Evolutionary conservation across 371 early-diverging fungal species (phyloP).

Genomic region (Choanephora cucurbitarum): DNA sequence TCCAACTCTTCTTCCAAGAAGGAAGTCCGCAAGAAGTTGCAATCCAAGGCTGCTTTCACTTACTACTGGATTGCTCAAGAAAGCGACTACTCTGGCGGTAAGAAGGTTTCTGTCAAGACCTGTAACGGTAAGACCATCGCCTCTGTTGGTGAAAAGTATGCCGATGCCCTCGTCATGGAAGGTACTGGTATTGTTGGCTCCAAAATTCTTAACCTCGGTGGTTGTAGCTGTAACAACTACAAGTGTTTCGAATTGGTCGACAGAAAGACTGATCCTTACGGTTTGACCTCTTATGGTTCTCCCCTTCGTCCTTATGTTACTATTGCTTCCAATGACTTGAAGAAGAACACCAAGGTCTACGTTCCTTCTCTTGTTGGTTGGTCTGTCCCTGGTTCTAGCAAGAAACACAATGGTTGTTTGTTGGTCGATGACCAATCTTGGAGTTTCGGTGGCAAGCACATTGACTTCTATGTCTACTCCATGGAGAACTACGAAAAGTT

Average conservation of each 20-base stretch:
- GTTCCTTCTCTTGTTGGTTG: conserved; percentile 51
- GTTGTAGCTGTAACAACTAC: conserved; percentile 46
- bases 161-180: conserved; percentile 54
- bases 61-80: conserved; percentile 55
- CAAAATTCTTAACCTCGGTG: conserved; percentile 54
- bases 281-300: conserved; percentile 47
- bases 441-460: conserved; percentile 48
- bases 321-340: conserved; percentile 46
- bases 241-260: conserved; percentile 48
- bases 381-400: conserved; percentile 42
- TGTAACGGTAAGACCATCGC: conserved; percentile 47
- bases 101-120: conserved; percentile 43
- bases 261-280: conserved; percentile 44
- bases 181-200: conserved; percentile 51
- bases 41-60: conserved; percentile 41
- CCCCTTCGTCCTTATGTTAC: conserved; percentile 49
- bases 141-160: conserved; percentile 43
- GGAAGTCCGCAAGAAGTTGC: conserved; percentile 39
- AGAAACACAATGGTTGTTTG: conserved; percentile 53
- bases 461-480: conserved; percentile 49
- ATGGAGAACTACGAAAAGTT: conserved; percentile 37
- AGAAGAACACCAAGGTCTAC: conserved; percentile 54
- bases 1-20: conserved; percentile 11
- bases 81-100: conserved; percentile 36
- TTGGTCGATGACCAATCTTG: conserved; percentile 54